Evolutionary conservation across 805 yeast species (phyloP).

Genomic region (Nakazawaea pomicola): DNA sequence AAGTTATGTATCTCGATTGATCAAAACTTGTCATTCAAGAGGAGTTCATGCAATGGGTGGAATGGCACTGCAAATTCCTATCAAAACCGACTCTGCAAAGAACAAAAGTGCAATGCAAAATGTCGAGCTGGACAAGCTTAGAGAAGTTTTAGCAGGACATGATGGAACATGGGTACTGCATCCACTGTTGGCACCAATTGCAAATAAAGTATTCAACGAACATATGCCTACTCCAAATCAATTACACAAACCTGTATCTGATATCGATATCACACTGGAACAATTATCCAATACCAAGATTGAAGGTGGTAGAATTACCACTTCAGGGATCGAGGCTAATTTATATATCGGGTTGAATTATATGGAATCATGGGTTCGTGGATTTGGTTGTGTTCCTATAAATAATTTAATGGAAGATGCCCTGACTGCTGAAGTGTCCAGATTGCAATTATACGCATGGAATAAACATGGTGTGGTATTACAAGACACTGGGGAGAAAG

Average conservation of each 20-base stretch:
- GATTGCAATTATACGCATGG: conserved; percentile 83
- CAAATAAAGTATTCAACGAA: conserved; percentile 65
- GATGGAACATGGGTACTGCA: conserved; percentile 92
- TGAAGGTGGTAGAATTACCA: conserved; percentile 58
- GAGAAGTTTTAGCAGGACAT: conserved; percentile 76
- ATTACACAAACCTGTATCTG: conserved; percentile 29
- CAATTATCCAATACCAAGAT: conserved; percentile 63
- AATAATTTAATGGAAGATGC: conserved; percentile 87
- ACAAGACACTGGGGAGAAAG: conserved; percentile 51
- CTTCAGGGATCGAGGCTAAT: conserved; percentile 65
- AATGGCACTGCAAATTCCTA: conserved; percentile 86
- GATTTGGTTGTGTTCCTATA: conserved; percentile 81
- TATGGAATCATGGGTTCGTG: conserved; percentile 84
- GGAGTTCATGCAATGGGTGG: conserved; percentile 89
- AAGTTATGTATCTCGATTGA: conserved; percentile 67
- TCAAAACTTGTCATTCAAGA: conserved; percentile 69
- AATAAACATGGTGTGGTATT: conserved; percentile 61
- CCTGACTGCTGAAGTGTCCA: conserved; percentile 83
- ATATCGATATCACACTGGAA: conserved; percentile 39
- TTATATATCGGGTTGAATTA: conserved; percentile 72
- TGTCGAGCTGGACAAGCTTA: conserved; percentile 67
- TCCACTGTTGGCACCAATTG: conserved; percentile 74
- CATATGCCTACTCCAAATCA: conserved; percentile 84
- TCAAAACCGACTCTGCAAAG: conserved; percentile 58
- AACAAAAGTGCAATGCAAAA: conserved; percentile 66